phyloP scores from a whole-genome alignment of 192 early-diverging fungal species.

The Gigaspora rosea region DNA sequence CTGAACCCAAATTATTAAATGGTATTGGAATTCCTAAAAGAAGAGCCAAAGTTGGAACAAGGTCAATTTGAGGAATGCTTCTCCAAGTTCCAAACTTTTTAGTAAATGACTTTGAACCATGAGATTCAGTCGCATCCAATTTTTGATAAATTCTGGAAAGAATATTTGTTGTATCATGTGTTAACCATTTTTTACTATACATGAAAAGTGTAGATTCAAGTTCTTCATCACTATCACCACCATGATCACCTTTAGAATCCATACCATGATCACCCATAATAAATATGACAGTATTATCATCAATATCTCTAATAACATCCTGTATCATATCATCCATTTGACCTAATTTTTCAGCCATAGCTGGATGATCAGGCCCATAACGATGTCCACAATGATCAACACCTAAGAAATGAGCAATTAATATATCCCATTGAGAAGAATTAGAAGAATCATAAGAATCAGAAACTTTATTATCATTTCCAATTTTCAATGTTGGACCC shows the following conservation, averaged over 20 bases:
- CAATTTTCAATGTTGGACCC: constrained; percentile 33
- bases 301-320: constrained; percentile 62
- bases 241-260: constrained; percentile 94
- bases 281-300: constrained; percentile 78
- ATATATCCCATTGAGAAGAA: constrained; percentile 64
- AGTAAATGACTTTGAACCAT: constrained; percentile 17
- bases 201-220: constrained; percentile 83
- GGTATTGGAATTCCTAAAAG: constrained; percentile 87
- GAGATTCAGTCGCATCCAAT: constrained; percentile 31
- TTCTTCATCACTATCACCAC: constrained; percentile 91
- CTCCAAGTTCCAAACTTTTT: constrained; percentile 44
- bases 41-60: constrained; percentile 83
- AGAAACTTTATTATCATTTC: no score
- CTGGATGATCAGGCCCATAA: constrained; percentile 82
- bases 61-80: constrained; percentile 89
- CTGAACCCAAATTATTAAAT: constrained; percentile 86
- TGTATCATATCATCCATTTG: constrained; percentile 84
- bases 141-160: constrained; percentile 36
- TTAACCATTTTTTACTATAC: constrained; percentile 59
- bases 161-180: neutral
- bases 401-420: constrained; percentile 92
- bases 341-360: constrained; percentile 81
- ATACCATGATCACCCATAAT: constrained; percentile 99
- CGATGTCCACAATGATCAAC: constrained; percentile 97
- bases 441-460: no score